Evolutionary conservation across 139 green algal species (phyloP).

Genomic region (Gonium pectorale): DNA sequence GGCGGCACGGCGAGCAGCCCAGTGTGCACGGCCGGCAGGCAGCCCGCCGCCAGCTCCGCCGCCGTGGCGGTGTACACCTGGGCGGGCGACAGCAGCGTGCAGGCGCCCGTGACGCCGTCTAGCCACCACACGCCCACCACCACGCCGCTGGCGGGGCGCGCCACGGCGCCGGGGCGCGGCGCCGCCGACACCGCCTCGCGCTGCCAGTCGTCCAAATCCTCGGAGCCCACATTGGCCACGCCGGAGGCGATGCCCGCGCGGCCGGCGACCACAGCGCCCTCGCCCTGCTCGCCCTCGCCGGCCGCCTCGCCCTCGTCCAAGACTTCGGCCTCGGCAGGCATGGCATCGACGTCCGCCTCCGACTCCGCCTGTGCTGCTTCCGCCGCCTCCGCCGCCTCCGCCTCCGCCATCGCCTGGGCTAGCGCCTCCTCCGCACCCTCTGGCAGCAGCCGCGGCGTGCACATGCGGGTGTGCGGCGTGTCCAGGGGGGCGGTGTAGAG

Average conservation of each 20-base stretch:
- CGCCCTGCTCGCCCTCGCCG: not conserved
- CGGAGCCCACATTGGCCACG: too few relatives aligned
- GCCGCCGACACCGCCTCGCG: constrained; percentile 11
- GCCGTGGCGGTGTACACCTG: constrained; percentile 31
- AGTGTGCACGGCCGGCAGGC: constrained; percentile 28
- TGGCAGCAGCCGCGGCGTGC: too few relatives aligned
- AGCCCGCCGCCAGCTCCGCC: constrained; percentile 34
- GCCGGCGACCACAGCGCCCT: too few relatives aligned
- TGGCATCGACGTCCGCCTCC: too few relatives aligned
- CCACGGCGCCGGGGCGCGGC: not conserved
- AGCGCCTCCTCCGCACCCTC: not conserved
- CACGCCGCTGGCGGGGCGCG: not conserved
- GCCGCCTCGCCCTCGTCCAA: not conserved
- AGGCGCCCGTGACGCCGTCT: constrained; percentile 4
- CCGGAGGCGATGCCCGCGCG: too few relatives aligned
- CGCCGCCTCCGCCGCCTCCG: not conserved
- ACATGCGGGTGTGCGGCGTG: not conserved
- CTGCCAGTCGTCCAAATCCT: too few relatives aligned
- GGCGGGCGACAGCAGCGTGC: constrained; percentile 27
- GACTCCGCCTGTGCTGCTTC: not conserved
- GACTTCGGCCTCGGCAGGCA: too few relatives aligned
- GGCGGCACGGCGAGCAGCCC: constrained; percentile 18
- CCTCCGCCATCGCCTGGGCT: not conserved
- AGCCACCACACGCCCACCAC: constrained; percentile 42
- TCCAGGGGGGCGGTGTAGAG: constrained; percentile 25